Percentiles rank a stretch among this genome's conserved stretches.
phyloP scores from a whole-genome alignment of 1,139 yeast species.

The Blastobotrys serpentis region DNA sequence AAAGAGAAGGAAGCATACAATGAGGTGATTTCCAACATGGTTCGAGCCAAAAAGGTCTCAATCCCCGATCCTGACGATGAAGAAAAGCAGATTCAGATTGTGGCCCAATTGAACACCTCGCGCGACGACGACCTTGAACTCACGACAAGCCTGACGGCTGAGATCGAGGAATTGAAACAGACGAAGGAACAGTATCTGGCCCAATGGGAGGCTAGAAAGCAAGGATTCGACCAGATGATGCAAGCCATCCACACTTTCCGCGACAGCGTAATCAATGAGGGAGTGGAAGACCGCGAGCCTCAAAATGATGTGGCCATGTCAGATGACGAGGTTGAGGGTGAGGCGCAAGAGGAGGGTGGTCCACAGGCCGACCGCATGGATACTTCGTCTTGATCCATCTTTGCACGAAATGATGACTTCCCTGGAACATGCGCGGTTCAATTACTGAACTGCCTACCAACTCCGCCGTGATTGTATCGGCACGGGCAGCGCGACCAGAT shows the following conservation, averaged over 20 bases:
- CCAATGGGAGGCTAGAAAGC: slow-evolving; percentile 30
- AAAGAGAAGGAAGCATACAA: slow-evolving; percentile 33
- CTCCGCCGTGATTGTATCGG: slow-evolving; percentile 7
- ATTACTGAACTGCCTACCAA: slow-evolving; percentile 10
- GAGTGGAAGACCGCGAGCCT: slow-evolving; percentile 11
- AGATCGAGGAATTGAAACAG: slow-evolving; percentile 32
- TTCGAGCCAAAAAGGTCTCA: slow-evolving; percentile 28
- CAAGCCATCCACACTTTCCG: slow-evolving; percentile 27
- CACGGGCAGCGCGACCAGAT: slow-evolving; percentile 1
- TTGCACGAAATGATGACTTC: background rate
- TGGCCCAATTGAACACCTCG: slow-evolving; percentile 29
- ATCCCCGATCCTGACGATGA: slow-evolving; percentile 18
- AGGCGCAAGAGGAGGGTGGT: background rate
- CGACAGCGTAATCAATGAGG: slow-evolving; percentile 14
- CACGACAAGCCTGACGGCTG: slow-evolving; percentile 28
- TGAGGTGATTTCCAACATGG: slow-evolving; percentile 30
- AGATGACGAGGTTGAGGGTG: background rate
- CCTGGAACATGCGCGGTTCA: slow-evolving; percentile 3
- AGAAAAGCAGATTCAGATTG: slow-evolving; percentile 21
- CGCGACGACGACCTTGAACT: slow-evolving; percentile 29
- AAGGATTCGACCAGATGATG: slow-evolving; percentile 29
- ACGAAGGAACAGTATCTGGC: slow-evolving; percentile 26
- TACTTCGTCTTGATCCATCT: background rate
- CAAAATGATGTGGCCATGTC: background rate
- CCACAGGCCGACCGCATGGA: background rate